A percentile compares a stretch with the other conserved stretches of the same genome.
Evolutionary conservation across 768 basidiomycete genomes (phyloP).

Genomic region (Boletus speciosus): DNA sequence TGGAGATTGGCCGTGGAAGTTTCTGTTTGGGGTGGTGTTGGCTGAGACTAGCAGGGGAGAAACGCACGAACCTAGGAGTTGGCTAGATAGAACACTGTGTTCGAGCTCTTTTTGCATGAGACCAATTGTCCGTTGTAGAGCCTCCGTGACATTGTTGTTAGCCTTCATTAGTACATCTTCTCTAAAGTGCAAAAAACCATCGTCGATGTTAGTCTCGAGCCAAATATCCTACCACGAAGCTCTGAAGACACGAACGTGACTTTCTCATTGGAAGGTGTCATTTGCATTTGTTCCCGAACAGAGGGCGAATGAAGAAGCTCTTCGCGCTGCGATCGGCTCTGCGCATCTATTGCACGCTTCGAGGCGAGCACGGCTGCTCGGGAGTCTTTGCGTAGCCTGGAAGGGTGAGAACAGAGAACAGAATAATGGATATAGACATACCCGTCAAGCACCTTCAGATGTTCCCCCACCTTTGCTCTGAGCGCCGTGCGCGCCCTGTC

Average conservation of each 20-base stretch:
- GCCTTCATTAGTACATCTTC: conserved; percentile 88
- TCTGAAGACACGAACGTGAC: conserved; percentile 44
- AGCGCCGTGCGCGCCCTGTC: conserved; percentile 49
- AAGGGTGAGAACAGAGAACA: not conserved
- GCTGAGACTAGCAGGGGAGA: not conserved
- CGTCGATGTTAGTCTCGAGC: not conserved
- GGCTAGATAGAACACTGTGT: conserved; percentile 77
- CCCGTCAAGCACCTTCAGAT: conserved; percentile 47
- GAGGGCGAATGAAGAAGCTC: conserved; percentile 61
- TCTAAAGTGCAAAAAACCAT: conserved; percentile 32
- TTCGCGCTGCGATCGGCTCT: conserved; percentile 55
- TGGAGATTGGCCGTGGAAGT: conserved; percentile 74
- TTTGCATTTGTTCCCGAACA: conserved; percentile 49
- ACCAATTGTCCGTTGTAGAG: conserved; percentile 76
- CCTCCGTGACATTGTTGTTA: conserved; percentile 85
- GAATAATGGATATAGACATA: conserved; percentile 32
- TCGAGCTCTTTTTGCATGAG: conserved; percentile 93
- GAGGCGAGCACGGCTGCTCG: conserved; percentile 70
- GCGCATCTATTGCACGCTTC: conserved; percentile 68
- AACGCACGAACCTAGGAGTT: conserved; percentile 67
- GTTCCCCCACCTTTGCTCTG: conserved; percentile 47
- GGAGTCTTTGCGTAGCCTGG: conserved; percentile 58
- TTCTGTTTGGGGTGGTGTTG: conserved; percentile 41
- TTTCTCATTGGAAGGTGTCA: conserved; percentile 48
- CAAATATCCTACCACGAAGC: not conserved